Evolutionary conservation across 2,329 filamentous ascomycete genomes (phyloP).

Genomic region (Teratosphaeria epicoccoides): DNA sequence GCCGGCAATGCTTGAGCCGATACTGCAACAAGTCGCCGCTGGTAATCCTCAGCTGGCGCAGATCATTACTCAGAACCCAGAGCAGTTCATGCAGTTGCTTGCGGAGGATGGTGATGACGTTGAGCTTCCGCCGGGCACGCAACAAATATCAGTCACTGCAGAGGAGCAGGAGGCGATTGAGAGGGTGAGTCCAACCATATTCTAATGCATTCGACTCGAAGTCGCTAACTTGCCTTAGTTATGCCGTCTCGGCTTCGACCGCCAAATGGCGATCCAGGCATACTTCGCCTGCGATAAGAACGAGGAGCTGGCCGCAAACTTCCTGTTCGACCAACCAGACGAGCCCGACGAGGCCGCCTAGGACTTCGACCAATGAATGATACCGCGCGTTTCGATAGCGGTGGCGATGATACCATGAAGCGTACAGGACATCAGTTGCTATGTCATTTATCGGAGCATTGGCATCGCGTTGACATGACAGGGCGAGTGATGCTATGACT

Average conservation of each 20-base stretch:
- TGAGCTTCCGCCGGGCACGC: constrained; percentile 74
- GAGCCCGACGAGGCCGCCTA: constrained; percentile 39
- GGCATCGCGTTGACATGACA: background rate
- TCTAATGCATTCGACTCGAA: constrained; percentile 3
- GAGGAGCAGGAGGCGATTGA: constrained; percentile 97
- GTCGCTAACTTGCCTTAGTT: constrained; percentile 44
- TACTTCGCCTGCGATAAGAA: constrained; percentile 99
- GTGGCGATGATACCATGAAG: background rate
- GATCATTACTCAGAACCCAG: constrained; percentile 81
- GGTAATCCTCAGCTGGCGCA: constrained; percentile 92
- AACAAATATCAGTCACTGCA: constrained; percentile 83
- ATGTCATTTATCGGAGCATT: background rate
- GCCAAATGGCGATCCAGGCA: constrained; percentile 89
- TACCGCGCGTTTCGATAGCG: background rate
- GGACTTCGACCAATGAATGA: background rate
- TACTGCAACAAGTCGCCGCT: constrained; percentile 87
- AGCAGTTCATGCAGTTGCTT: constrained; percentile 83
- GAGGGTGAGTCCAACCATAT: constrained; percentile 49
- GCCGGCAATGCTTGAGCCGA: constrained; percentile 96
- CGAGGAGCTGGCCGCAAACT: constrained; percentile 95
- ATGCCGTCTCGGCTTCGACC: constrained; percentile 84
- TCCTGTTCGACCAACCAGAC: constrained; percentile 92
- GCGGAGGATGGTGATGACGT: constrained; percentile 82
- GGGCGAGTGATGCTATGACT: background rate
- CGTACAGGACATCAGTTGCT: background rate